Conservation (phyloP, 2,329 filamentous ascomycete species). For the Arthrobotrys musiformis region DNA sequence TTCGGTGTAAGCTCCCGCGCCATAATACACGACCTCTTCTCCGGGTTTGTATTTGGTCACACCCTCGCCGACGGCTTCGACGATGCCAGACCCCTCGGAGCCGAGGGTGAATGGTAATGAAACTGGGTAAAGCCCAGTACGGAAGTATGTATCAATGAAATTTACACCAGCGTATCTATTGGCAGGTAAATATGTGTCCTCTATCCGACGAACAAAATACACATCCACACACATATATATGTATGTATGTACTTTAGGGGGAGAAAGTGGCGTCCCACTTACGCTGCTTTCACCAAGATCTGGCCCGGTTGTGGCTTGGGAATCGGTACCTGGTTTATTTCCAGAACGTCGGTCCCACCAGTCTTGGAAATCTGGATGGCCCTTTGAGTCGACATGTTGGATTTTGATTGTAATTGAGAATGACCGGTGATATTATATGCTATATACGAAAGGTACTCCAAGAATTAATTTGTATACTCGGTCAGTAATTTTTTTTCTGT, state of each 20-base stretch:
- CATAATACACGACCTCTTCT: constrained; percentile 78
- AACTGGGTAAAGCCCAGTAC: constrained; percentile 79
- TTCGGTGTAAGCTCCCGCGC: constrained; percentile 68
- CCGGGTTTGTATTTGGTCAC: constrained; percentile 68
- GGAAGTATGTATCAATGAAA: constrained; percentile 94
- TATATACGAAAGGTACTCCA: background rate
- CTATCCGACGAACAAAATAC: background rate
- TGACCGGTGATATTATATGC: constrained; percentile 61
- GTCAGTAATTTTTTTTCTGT: too few relatives aligned
- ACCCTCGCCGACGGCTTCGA: constrained; percentile 72
- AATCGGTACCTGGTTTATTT: constrained; percentile 76
- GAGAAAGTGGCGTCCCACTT: background rate
- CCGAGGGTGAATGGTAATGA: constrained; percentile 81
- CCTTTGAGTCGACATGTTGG: constrained; percentile 62
- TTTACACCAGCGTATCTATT: constrained; percentile 77
- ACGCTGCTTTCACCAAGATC: constrained; percentile 80
- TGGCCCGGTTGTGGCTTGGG: constrained; percentile 76
- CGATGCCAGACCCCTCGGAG: constrained; percentile 78
- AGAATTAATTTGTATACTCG: background rate
- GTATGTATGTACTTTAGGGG: background rate
- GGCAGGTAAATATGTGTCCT: background rate
- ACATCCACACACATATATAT: background rate
- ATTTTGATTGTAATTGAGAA: constrained; percentile 65
- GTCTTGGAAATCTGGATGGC: constrained; percentile 77
- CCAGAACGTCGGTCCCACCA: constrained; percentile 76